These are phyloP conservation scores for Kregervanrija delftensis DNA, from an alignment of 805 yeast species.

Conservation along the genomic window DNA sequence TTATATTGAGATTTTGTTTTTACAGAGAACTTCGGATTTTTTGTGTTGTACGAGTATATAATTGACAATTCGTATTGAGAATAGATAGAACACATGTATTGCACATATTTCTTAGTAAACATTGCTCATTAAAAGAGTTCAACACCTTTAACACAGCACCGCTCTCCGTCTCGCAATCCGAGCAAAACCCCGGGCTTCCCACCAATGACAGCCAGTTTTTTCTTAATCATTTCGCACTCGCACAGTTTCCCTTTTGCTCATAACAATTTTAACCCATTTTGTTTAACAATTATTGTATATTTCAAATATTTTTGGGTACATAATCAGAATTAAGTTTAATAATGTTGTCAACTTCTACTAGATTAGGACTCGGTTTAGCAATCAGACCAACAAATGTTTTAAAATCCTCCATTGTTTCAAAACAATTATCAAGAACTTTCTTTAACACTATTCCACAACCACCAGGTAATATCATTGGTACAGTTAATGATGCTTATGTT, in stretches of 20 bases:
- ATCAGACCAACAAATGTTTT: constrained; percentile 8
- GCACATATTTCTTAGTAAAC: no score
- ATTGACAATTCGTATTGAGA: no score
- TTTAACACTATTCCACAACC: constrained; percentile 45
- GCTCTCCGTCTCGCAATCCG: no score
- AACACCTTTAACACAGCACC: no score
- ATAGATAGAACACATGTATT: no score
- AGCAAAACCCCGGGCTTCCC: neutral
- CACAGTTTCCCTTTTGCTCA: neutral
- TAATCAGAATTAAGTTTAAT: neutral
- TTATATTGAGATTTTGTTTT: no score
- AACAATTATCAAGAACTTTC: constrained; percentile 14
- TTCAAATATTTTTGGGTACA: no score
- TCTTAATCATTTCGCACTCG: neutral
- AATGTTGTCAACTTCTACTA: constrained; percentile 14
- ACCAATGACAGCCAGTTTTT: neutral
- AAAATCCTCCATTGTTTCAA: constrained; percentile 8
- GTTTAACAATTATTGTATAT: neutral
- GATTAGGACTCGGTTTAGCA: constrained; percentile 20
- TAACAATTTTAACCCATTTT: neutral
- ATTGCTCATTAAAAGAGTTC: no score
- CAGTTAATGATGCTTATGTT: constrained; percentile 65
- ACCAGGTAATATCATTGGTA: constrained; percentile 66
- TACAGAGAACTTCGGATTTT: no score
- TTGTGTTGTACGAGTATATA: no score